Conservation (phyloP, 2,329 filamentous ascomycete species). For the Hypoxylon sp. region DNA sequence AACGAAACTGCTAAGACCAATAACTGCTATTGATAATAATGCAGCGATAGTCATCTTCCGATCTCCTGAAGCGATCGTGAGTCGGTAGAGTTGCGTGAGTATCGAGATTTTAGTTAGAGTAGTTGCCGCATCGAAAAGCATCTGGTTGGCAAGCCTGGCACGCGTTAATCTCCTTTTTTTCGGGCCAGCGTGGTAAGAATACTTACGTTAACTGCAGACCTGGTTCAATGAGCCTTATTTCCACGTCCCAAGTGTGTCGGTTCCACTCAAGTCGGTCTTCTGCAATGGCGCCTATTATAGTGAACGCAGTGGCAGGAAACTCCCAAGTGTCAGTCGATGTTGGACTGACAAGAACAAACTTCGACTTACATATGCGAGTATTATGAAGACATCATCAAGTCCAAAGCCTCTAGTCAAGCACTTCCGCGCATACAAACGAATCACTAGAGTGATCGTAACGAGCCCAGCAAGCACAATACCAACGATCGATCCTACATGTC, state of each 20-base stretch:
- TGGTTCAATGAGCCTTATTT: constrained; percentile 37
- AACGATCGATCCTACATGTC: constrained; percentile 49
- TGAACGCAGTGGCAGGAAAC: constrained; percentile 53
- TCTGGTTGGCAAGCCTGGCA: constrained; percentile 51
- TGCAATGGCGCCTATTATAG: constrained; percentile 50
- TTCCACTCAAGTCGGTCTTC: constrained; percentile 51
- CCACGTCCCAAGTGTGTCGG: constrained; percentile 55
- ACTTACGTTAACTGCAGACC: constrained; percentile 51
- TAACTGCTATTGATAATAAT: constrained; percentile 49
- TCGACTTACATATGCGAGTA: constrained; percentile 54
- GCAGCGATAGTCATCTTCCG: constrained; percentile 52
- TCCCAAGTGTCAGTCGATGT: constrained; percentile 20
- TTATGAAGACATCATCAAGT: constrained; percentile 55
- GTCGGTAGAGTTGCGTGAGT: constrained; percentile 56
- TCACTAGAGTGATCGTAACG: constrained; percentile 51
- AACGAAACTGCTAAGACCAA: constrained; percentile 51
- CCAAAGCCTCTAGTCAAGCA: constrained; percentile 54
- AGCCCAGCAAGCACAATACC: constrained; percentile 48
- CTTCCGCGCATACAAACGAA: constrained; percentile 55
- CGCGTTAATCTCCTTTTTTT: constrained; percentile 5
- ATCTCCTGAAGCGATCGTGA: constrained; percentile 52
- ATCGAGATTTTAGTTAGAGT: constrained; percentile 59
- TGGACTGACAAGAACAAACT: background rate
- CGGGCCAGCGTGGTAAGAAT: background rate
- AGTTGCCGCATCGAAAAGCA: constrained; percentile 57